Base-by-base conservation (phyloP, 169 alveolate genomes). In the Plasmodium fragile region DNA sequence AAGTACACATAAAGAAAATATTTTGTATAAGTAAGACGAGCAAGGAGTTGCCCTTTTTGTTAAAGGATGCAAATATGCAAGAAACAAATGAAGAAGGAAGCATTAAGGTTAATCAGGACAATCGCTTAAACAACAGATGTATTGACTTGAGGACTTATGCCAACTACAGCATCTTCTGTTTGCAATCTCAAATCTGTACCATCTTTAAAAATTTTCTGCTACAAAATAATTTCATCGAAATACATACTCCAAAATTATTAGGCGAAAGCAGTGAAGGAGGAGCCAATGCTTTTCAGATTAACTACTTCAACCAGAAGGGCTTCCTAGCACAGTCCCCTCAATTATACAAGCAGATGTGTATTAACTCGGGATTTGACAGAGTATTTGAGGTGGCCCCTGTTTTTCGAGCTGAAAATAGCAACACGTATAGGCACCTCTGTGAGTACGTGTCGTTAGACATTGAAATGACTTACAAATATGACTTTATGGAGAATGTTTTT, bases 181-280 rank as follows among this genome's bases (percentile, higher is more conserved):
- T 99, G 1, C 98, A 98, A 90, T 97, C 99, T 10, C 99, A 98
- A 75, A 98, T 98, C 8, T 97, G 99, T 89, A 95, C 93, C 91
- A 95, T 98, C 25, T 98, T 99, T 97, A 97, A 99, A 93, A 99
- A 97, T 84, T 98, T 92, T 94, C 92, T 99, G n/a, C 71, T 96
- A 39, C 87, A 95, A 8, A 89, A 97, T 72, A 99, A 97, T 53
- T 99, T 99, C 94, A 96, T 98, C 65, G 99, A 99, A 97, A 99
- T 99, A 39, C 99, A 99, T 95, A 97, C 99, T 3, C 99, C 99
- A 0, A 99, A 99, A 96, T 95, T 99, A 59, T 96, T 99, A 41
- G 99, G 99, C 30, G 99, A 99, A 8, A 99, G 99, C 49, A 98
- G 99, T 36, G 99, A 99, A 97, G 99, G 99, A 49, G 99, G 99